Conservation (phyloP, 768 basidiomycete species). For the Albatrellus ellisii region DNA sequence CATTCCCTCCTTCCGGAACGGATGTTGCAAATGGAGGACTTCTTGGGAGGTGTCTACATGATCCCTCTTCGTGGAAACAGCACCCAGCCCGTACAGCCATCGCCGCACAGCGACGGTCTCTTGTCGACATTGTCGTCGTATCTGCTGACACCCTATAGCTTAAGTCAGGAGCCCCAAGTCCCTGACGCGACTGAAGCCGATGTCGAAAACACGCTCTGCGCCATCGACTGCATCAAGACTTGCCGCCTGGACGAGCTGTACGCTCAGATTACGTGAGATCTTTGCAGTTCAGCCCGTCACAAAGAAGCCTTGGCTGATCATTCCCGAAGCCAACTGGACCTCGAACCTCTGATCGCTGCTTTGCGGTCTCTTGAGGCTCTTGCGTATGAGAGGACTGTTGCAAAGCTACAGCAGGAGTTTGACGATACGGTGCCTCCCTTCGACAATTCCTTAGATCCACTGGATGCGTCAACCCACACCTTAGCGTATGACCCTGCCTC, state of each 20-base stretch:
- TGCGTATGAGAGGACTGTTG: conserved; percentile 82
- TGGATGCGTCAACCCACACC: conserved; percentile 32
- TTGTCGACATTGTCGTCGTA: conserved; percentile 92
- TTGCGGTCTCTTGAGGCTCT: conserved; percentile 80
- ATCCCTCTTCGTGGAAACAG: conserved; percentile 71
- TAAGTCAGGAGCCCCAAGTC: conserved; percentile 60
- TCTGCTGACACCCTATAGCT: conserved; percentile 85
- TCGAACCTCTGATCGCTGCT: conserved; percentile 72
- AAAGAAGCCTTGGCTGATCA: background rate
- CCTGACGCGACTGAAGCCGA: conserved; percentile 86
- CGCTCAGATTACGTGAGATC: conserved; percentile 75
- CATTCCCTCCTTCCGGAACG: conserved; percentile 82
- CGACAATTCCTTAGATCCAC: conserved; percentile 19
- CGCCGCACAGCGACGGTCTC: conserved; percentile 71
- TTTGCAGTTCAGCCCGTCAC: too few relatives aligned
- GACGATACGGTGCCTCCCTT: conserved; percentile 38
- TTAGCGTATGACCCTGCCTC: conserved; percentile 92
- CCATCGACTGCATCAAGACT: conserved; percentile 89
- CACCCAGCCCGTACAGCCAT: conserved; percentile 43
- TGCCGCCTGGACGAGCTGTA: conserved; percentile 94
- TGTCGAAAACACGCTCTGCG: conserved; percentile 86
- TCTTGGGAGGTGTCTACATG: conserved; percentile 86
- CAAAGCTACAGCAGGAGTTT: conserved; percentile 54
- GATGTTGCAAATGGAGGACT: conserved; percentile 97
- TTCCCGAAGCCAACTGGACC: conserved; percentile 51